Base-by-base conservation (phyloP, 2,329 filamentous ascomycete genomes). In the Spiromastix sp. region DNA sequence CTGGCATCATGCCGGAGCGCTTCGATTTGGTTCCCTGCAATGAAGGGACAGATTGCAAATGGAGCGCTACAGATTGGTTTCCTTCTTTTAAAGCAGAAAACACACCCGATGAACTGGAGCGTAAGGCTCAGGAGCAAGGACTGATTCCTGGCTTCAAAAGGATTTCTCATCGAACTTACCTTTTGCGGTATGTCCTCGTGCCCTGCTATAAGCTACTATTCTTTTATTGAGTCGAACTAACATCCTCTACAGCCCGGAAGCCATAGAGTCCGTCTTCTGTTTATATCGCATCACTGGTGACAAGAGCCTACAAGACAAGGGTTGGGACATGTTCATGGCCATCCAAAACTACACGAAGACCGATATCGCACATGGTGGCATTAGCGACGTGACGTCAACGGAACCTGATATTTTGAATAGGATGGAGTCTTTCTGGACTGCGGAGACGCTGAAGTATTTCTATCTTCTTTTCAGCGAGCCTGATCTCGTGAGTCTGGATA, bases 391-490 rank as follows among this genome's bases (percentile, higher is more conserved):
- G 12, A 41, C 34, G 3, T 36, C 32, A 12, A 9, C 21, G 9
- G 30, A 38, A 1, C 41, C 43, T 5, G 13, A 3, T 5, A 27
- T 40, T 10, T 12, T 32, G 16, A 74, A 86, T 54, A 66, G 68
- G 46, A 87, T 89, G 82, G 81, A 93, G 63, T 87, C 81, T 51
- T 93, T 93, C 59, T 94, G 86, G 84, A 67, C 85, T 41, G 82
- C 82, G 3, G 86, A 94, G 68, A 94, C 85, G 26, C 65, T 94
- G 48, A 95, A 93, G 66, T 93, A 93, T 54, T 93, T 91, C 46
- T 94, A 85, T 55, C 58, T 94, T 38, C 68, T 93, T 32, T 94
- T 83, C 55, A 76, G 76, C 15, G 70, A 77, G 37, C 78, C 81
- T 0, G 66, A 71, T n/a, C 47, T 77, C 19, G 63, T 82, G 26